Percentiles rank a stretch among this genome's conserved stretches.
These are phyloP conservation scores for Dendrobium catenatum DNA, from an alignment of 106 monocot genomes.

Conservation along the genomic window DNA sequence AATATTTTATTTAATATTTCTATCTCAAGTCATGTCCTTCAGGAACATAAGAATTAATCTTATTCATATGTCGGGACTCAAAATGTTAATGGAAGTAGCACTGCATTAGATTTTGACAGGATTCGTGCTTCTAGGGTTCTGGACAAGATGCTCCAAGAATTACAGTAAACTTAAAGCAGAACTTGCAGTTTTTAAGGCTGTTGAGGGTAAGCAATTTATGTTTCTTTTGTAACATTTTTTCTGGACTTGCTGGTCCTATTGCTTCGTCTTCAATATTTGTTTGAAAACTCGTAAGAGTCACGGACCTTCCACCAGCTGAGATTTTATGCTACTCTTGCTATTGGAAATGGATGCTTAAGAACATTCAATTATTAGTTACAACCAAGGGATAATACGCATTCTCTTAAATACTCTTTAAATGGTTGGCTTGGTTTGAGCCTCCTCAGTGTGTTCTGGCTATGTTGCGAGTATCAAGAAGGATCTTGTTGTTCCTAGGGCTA, in stretches of 20 bases:
- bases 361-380: background rate
- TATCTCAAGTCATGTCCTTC: background rate
- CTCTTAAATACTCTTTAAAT: background rate
- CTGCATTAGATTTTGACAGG: background rate
- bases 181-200: slow-evolving; percentile 68
- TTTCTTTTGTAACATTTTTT: background rate
- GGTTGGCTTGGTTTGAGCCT: background rate
- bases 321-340: background rate
- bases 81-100: background rate
- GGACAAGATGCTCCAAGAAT: slow-evolving; percentile 72
- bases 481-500: background rate
- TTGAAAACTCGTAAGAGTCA: background rate
- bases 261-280: background rate
- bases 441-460: background rate
- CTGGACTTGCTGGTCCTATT: background rate
- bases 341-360: background rate
- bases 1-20: background rate
- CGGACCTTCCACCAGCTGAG: background rate
- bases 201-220: slow-evolving; percentile 42
- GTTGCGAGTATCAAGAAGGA: background rate
- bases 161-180: slow-evolving; percentile 90
- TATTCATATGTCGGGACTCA: background rate
- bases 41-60: no score
- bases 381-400: background rate
- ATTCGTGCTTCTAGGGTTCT: slow-evolving; percentile 36